Evolutionary conservation across 192 early-diverging fungal species (phyloP).

Genomic region (Linnemannia schmuckeri): DNA sequence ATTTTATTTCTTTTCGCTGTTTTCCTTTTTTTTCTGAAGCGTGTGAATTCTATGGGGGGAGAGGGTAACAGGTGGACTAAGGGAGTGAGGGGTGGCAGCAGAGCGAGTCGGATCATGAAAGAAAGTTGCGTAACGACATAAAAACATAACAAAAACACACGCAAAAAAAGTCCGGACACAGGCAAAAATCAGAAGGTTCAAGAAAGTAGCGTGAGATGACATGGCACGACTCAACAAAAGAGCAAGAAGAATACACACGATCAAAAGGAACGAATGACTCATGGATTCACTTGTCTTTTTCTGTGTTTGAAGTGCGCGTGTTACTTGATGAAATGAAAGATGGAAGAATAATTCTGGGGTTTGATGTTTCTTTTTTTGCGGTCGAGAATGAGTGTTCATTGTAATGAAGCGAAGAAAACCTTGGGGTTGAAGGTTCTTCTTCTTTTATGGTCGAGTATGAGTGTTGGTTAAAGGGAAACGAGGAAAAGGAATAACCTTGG

Average conservation of each 20-base stretch:
- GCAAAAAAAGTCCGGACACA: neutral
- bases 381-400: too few relatives aligned
- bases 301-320: too few relatives aligned
- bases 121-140: neutral
- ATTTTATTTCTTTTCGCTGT: neutral
- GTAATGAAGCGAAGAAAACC: too few relatives aligned
- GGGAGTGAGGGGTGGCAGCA: neutral
- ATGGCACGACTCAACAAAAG: neutral
- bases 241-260: neutral
- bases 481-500: too few relatives aligned
- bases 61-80: neutral
- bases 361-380: neutral
- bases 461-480: too few relatives aligned
- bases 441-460: too few relatives aligned
- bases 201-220: neutral
- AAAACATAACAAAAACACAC: neutral
- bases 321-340: neutral
- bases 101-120: neutral
- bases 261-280: neutral
- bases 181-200: neutral
- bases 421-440: too few relatives aligned
- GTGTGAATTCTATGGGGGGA: conserved; percentile 26
- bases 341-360: too few relatives aligned
- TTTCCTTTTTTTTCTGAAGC: neutral
- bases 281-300: neutral